Evolutionary conservation across 2,329 filamentous ascomycete species (phyloP), one percentile per base, ranked within the genome.

Genomic region (Canariomyces notabilis): DNA sequence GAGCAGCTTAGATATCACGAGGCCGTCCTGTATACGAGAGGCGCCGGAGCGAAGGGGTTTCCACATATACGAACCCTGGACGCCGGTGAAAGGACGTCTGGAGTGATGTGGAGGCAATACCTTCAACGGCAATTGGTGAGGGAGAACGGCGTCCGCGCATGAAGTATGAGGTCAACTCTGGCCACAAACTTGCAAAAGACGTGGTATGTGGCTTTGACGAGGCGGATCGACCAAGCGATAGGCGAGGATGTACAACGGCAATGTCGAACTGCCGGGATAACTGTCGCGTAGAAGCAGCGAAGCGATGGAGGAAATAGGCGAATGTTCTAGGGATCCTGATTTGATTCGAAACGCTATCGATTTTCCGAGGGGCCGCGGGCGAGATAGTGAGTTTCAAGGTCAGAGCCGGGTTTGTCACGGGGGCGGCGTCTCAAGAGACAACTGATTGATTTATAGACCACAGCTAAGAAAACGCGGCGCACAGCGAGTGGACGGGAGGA

Each of bases 111-210:
- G 16, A 15, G 41, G 40, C 43, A 35, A 37, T 29, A 43, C 44
- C 32, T 39, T 46, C 46, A 38, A 37, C 31, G 26, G 20, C 15
- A 37, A 15, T 33, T 11, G 32, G 35, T 41, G 16, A 43, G 16
- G 21, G 31, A 35, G 21, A 34, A 15, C 19, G 44, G 31, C 16
- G 18, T 20, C n/a, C 22, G 50, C 57, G 60, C 60, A 61, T 61
- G 34, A 59, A 58, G 48, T 53, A 57, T 52, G 52, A 59, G 51
- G 57, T 57, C 56, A 58, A 57, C 42, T 51, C 50, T 53, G 52
- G 51, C 49, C 43, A 54, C 49, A 37, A 38, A 42, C 39, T 26
- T 31, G 41, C 42, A 41, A 54, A 16, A 37, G 37, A 42, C 36
- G 36, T 22, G 40, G 38, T 22, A 44, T 48, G 49, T 46, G 26